phyloP scores from a whole-genome alignment of 352 stramenopile genomes.

The Globisporangium rhizosaccharum region DNA sequence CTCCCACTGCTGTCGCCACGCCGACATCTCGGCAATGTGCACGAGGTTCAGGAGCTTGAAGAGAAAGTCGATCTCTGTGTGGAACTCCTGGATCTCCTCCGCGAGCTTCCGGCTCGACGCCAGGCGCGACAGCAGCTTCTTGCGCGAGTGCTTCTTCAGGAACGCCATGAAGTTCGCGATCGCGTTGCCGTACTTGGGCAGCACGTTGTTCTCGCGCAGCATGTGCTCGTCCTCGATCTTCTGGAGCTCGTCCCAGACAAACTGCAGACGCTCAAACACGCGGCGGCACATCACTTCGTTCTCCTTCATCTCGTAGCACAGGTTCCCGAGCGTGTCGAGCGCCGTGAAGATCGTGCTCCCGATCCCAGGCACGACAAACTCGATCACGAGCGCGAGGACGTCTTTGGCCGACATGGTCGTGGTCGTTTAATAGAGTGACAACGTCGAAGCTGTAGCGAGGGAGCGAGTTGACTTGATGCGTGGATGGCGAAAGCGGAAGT shows the following conservation, averaged over 20 bases:
- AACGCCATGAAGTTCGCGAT: conserved; percentile 29
- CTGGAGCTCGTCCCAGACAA: conserved; percentile 28
- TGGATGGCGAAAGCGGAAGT: not conserved
- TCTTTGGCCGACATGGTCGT: conserved; percentile 7
- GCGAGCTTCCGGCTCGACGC: conserved; percentile 11
- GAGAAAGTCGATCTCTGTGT: conserved; percentile 18
- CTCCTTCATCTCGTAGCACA: conserved; percentile 25
- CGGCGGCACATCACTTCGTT: conserved; percentile 14
- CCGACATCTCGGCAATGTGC: conserved; percentile 19
- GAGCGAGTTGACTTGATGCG: no score
- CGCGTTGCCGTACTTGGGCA: conserved; percentile 27
- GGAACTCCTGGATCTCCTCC: conserved; percentile 12
- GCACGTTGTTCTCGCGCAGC: conserved; percentile 26
- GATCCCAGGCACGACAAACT: conserved; percentile 30
- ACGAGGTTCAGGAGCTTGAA: conserved; percentile 19
- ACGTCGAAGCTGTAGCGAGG: no score
- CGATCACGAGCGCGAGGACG: conserved; percentile 11
- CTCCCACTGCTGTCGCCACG: conserved; percentile 13
- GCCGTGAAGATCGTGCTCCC: conserved; percentile 26
- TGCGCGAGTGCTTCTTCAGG: conserved; percentile 16
- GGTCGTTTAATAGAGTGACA: no score
- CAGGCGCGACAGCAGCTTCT: conserved; percentile 15
- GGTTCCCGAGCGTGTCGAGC: conserved; percentile 19
- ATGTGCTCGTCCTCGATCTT: conserved; percentile 31
- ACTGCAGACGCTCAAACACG: conserved; percentile 19